Conservation (phyloP, 163 green algal species). For the Smithsoniella earleae region DNA sequence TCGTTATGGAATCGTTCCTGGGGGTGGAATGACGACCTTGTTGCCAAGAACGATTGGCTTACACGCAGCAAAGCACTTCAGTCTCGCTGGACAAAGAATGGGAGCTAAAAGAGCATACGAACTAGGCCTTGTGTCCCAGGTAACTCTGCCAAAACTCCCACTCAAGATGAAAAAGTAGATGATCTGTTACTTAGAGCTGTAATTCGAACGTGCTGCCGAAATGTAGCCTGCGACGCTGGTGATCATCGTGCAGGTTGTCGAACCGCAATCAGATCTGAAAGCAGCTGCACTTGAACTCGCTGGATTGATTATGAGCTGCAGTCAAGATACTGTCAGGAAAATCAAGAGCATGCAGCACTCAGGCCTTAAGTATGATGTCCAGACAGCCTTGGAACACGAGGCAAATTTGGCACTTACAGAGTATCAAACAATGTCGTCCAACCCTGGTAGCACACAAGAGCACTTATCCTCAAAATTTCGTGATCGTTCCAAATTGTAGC, state of each 20-base stretch:
- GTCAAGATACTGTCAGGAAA: background rate
- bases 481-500: background rate
- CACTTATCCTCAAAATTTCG: background rate
- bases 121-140: constrained; percentile 4
- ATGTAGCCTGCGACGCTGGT: background rate
- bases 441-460: background rate
- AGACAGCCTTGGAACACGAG: background rate
- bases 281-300: background rate
- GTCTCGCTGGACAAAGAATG: background rate
- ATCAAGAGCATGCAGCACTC: constrained; percentile 28
- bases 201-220: background rate
- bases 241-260: background rate
- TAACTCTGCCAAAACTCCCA: background rate
- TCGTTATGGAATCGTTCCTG: constrained; percentile 10
- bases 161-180: background rate
- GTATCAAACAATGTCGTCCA: background rate
- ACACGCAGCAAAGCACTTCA: constrained; percentile 19
- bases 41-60: constrained; percentile 5
- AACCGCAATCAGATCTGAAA: background rate
- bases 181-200: background rate
- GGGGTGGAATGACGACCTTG: background rate
- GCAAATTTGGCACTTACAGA: background rate
- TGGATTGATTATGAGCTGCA: background rate
- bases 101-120: background rate
- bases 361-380: constrained; percentile 15